Percentiles rank a stretch among this genome's conserved stretches.
These are phyloP conservation scores for Glycine tomentella DNA, from an alignment of 306 rosid genomes.

Conservation along the genomic window DNA sequence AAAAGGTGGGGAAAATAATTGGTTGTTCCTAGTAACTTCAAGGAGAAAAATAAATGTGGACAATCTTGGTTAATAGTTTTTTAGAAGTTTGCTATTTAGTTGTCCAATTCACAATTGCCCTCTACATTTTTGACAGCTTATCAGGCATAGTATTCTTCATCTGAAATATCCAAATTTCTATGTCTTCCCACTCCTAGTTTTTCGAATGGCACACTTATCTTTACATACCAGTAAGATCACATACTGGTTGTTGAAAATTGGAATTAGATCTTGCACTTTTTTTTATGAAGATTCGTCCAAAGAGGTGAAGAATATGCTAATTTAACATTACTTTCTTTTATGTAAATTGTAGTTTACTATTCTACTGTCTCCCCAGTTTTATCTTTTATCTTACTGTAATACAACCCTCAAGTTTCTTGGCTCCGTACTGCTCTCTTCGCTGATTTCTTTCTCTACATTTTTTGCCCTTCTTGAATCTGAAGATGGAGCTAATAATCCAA, in stretches of 20 bases:
- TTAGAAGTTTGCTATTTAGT: constrained; percentile 1
- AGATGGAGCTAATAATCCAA: constrained; percentile 1
- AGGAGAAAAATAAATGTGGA: background rate
- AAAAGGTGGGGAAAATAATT: constrained; percentile 2
- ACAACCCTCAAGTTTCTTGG: background rate
- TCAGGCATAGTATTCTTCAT: background rate
- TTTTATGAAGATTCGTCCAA: background rate
- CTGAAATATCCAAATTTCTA: background rate
- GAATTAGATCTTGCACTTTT: background rate
- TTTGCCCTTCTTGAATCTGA: background rate
- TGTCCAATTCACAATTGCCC: background rate
- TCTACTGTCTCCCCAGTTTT: background rate
- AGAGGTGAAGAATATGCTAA: background rate
- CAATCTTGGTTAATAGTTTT: background rate
- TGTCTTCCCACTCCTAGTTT: background rate
- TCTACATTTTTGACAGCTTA: background rate
- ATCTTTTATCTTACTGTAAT: background rate
- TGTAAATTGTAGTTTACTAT: background rate
- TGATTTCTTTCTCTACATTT: constrained; percentile 5
- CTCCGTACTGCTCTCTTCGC: background rate
- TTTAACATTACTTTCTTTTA: background rate
- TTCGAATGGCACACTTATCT: background rate
- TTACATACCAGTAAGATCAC: background rate
- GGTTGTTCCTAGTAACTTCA: background rate
- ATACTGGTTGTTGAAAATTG: background rate